These are phyloP conservation scores for Juglanconis juglandina DNA, from an alignment of 2,329 filamentous ascomycete species.

Conservation along the genomic window DNA sequence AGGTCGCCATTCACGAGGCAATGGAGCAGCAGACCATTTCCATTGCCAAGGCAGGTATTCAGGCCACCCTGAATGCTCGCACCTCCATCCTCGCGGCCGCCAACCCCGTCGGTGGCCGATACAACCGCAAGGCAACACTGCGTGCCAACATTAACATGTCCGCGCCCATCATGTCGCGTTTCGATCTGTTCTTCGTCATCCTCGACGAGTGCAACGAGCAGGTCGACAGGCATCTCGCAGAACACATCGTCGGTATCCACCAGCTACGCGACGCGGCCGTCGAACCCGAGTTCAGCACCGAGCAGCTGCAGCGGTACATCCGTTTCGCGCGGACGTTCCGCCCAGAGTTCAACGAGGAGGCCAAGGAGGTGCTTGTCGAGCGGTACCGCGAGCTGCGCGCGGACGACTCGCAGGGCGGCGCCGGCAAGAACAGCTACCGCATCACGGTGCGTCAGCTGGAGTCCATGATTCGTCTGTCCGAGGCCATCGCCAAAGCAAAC, in stretches of 20 bases:
- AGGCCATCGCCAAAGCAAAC: slow-evolving; percentile 98
- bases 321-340: slow-evolving; percentile 93
- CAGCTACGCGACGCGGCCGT: slow-evolving; percentile 89
- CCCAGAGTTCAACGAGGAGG: slow-evolving; percentile 85
- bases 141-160: slow-evolving; percentile 98
- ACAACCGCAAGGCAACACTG: slow-evolving; percentile 92
- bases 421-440: slow-evolving; percentile 91
- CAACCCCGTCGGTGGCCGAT: slow-evolving; percentile 93
- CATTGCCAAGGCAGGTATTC: slow-evolving; percentile 96
- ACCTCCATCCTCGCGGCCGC: slow-evolving; percentile 94
- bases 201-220: slow-evolving; percentile 94
- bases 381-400: slow-evolving; percentile 94
- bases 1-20: slow-evolving; percentile 98
- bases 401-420: slow-evolving; percentile 89
- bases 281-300: slow-evolving; percentile 89
- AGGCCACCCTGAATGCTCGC: slow-evolving; percentile 92
- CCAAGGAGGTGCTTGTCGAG: slow-evolving; percentile 78
- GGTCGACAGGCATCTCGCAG: slow-evolving; percentile 84
- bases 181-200: slow-evolving; percentile 97
- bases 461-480: slow-evolving; percentile 89
- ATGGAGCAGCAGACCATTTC: slow-evolving; percentile 99
- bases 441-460: slow-evolving; percentile 97
- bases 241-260: slow-evolving; percentile 93
- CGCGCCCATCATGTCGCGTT: slow-evolving; percentile 98
- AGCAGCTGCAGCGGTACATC: slow-evolving; percentile 95